Conservation (phyloP, 352 stramenopile genomes). For the Pythium sukuiense region DNA sequence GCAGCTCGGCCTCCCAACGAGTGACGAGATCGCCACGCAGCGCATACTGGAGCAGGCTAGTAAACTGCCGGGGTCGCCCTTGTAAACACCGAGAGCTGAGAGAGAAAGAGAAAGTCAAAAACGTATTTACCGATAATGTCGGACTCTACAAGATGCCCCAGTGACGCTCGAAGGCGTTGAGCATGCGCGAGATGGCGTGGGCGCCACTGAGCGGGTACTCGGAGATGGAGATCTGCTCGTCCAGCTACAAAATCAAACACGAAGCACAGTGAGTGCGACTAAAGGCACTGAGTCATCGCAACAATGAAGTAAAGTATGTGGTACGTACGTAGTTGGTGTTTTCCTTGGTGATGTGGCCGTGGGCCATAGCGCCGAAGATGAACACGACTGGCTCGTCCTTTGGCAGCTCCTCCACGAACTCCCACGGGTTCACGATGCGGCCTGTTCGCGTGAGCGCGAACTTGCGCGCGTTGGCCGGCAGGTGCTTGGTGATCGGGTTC, state of each 20-base stretch:
- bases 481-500: constrained; percentile 97
- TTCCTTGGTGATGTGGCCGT: constrained; percentile 95
- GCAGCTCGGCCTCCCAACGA: constrained; percentile 88
- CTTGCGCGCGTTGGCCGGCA: constrained; percentile 94
- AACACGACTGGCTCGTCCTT: constrained; percentile 95
- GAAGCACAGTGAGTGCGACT: neutral
- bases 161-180: constrained; percentile 97
- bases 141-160: constrained; percentile 96
- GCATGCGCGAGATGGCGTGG: constrained; percentile 95
- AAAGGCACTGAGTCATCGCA: too few relatives aligned
- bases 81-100: constrained; percentile 86
- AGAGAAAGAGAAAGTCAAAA: constrained; percentile 61
- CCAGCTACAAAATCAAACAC: constrained; percentile 40
- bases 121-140: constrained; percentile 18
- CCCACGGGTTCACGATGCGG: constrained; percentile 93
- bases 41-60: constrained; percentile 95
- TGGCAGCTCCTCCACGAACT: constrained; percentile 92
- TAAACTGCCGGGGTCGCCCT: constrained; percentile 49
- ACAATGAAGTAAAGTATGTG: neutral
- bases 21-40: constrained; percentile 91
- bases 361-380: constrained; percentile 97
- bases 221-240: constrained; percentile 97
- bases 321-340: constrained; percentile 94
- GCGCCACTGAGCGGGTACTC: constrained; percentile 98
- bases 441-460: constrained; percentile 95